These are phyloP conservation scores for Eucalyptus sp. DNA, from an alignment of 345 rosid species.

Conservation along the genomic window DNA sequence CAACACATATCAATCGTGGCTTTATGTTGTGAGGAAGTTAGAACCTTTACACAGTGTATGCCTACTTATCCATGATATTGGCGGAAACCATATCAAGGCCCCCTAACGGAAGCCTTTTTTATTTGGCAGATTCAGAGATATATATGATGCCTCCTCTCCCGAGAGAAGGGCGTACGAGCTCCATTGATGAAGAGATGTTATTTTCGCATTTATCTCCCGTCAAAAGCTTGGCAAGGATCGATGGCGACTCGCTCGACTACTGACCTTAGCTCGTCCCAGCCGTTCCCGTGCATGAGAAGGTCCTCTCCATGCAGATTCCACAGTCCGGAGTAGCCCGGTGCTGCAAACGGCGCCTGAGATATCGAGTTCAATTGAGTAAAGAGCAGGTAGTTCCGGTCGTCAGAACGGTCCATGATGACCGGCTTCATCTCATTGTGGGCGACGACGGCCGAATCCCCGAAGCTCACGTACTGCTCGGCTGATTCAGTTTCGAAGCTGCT, in stretches of 20 bases:
- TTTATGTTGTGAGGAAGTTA: background rate
- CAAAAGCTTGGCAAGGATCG: background rate
- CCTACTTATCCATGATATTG: background rate
- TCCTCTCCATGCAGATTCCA: constrained; percentile 31
- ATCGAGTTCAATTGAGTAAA: background rate
- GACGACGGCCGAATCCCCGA: constrained; percentile 14
- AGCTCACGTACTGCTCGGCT: constrained; percentile 7
- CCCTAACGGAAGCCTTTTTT: background rate
- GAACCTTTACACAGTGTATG: background rate
- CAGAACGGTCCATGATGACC: background rate
- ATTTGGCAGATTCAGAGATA: background rate
- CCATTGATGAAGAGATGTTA: background rate
- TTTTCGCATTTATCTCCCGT: background rate
- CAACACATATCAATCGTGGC: background rate
- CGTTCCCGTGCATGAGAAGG: constrained; percentile 27
- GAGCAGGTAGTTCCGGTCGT: constrained; percentile 5
- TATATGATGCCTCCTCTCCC: background rate
- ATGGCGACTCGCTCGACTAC: constrained; percentile 26
- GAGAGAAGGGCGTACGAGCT: background rate
- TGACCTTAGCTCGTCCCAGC: constrained; percentile 69
- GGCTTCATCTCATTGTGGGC: constrained; percentile 4
- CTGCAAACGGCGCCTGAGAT: constrained; percentile 3
- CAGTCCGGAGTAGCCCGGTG: constrained; percentile 5
- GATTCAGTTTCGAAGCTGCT: constrained; percentile 48
- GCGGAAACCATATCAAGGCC: background rate